Base-by-base conservation (phyloP, 768 basidiomycete genomes). In the Mycena vulgaris region DNA sequence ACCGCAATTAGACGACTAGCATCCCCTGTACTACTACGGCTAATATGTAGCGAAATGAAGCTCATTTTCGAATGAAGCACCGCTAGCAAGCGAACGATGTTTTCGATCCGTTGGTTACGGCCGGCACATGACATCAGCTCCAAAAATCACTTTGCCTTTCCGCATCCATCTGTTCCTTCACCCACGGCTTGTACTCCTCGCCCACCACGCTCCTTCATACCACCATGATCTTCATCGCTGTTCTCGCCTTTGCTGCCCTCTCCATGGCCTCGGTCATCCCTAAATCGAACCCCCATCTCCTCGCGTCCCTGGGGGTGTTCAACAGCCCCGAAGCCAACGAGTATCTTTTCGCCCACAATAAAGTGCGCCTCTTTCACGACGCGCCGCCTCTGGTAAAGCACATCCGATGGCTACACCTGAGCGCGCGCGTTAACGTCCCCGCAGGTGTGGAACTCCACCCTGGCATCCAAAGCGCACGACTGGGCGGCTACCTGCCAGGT, bases 401-500 rank as follows among this genome's bases (percentile, higher is more conserved):
- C 27, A 21, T 33, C 25, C 56, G 8, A 7, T 16, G 14, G 3
- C 21, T 10, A 28, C 13, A 14, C n/a, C 11, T 13, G 49, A 21
- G 4, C 21, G 2, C 60, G 30, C 42, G 1, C 33, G 37, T 27
- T 35, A 28, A 52, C 52, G 27, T 37, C 21, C 16, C 28, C 33
- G 25, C 16, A 72, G 71, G 59, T 72, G 16, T 92, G 90, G 90
- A 87, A 87, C 9, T 57, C 77, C 9, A 67, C 76, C 17, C 82
- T 89, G 42, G 89, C 88, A 16, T 73, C 71, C 27, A 82, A 79
- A 47, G 91, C 90, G 9, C 83, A 81, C 65, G 13, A 69, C 47
- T 91, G 89, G 89, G 89, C 87, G 10, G 81, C 84, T 64, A 75
- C 70, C 2, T 92, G 89, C 76, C 75, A 79, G 42, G 86, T 90